Evolutionary conservation across 306 rosid species (phyloP), one percentile per base, ranked within the genome.

Genomic region (Hippophae rhamnoides): DNA sequence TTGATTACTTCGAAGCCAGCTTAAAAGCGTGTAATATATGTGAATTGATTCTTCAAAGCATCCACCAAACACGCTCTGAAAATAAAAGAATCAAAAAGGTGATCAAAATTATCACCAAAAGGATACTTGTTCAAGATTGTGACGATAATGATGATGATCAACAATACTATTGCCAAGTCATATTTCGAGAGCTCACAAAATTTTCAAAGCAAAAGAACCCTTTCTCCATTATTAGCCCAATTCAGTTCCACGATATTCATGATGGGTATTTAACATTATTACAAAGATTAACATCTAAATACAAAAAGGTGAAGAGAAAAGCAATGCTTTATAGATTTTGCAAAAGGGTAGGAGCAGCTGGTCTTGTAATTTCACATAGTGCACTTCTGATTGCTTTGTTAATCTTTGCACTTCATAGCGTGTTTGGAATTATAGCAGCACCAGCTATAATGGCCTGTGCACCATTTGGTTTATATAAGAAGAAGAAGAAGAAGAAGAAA

Each of bases 1-100:
- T 78, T 1, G 82, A 88, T 8, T 92, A 81, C 70, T 88, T 92
- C n/a, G 76, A 83, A 61, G 83, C 93, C 23, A 92, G 80, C 81
- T 69, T 80, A 43, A 79, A 81, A 62, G 96, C 95, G 6, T 80
- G 80, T 43, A 77, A 67, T 54, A 67, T 63, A 13, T 88, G 96
- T 46, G 88, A 88, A 67, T 42, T 56, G 2, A 81, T 92, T 68
- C 86, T 88, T 10, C 72, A 77, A 71, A 77, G 76, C 6, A 58
- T 88, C 48, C 65, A 84, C 14, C 79, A 81, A 65, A 78, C 72
- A 27, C 76, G 81, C 5, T 59, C 67, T 6, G 57, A 78, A 43
- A 76, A 84, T 48, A 31, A 63, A 48, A 52, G 70, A 12, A 68
- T 84, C 23, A 76, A 72, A 47, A 67, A 76, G 43, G 67, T 75